phyloP scores from a whole-genome alignment of 257 asterid species.

The Solanum rostratum region DNA sequence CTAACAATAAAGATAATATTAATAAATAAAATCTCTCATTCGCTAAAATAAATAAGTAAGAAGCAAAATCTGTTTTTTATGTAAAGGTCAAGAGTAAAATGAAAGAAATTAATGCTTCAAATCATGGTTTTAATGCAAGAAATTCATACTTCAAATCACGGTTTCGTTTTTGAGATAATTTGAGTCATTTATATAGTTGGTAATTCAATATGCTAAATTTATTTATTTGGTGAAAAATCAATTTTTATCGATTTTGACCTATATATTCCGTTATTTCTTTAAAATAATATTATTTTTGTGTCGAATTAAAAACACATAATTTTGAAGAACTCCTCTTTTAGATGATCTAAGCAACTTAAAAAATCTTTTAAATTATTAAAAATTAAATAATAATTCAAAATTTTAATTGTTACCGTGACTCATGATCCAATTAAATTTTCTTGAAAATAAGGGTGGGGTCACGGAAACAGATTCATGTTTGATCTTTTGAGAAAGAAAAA shows the following conservation, averaged over 20 bases:
- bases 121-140: not conserved
- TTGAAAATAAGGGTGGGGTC: not conserved
- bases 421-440: not conserved
- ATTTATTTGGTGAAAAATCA: not conserved
- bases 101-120: not conserved
- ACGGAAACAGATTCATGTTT: not conserved
- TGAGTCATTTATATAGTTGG: not conserved
- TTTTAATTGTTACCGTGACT: not conserved
- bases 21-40: not conserved
- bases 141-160: not conserved
- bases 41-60: not conserved
- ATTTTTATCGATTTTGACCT: not conserved
- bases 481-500: not conserved
- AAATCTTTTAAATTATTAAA: not conserved
- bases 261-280: not conserved
- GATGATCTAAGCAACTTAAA: not conserved
- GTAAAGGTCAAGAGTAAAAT: not conserved
- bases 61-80: not conserved
- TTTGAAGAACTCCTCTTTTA: fast-evolving
- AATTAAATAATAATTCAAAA: not conserved
- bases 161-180: not conserved
- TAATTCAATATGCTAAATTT: not conserved
- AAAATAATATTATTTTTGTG: not conserved
- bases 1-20: not conserved
- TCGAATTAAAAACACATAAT: not conserved